Percentiles rank a stretch among this genome's conserved stretches.
Conservation (phyloP, 495 filamentous ascomycete species). For the Astrothelium macrocarpum region DNA sequence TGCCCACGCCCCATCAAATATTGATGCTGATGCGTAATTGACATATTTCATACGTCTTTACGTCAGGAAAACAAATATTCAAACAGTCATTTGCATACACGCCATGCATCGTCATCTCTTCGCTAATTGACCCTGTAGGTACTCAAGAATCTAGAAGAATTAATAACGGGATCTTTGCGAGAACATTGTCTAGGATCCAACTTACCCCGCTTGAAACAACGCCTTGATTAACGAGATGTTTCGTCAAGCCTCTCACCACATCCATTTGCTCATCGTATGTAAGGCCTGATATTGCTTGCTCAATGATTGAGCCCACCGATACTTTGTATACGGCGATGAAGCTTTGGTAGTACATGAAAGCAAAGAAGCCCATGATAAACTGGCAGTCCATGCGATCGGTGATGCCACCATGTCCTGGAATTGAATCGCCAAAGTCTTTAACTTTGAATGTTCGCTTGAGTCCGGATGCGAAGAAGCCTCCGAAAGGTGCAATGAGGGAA, state of each 20-base stretch:
- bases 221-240: conserved; percentile 82
- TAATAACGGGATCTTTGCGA: not conserved
- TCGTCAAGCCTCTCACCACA: conserved; percentile 70
- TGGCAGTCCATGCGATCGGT: conserved; percentile 99
- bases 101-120: not conserved
- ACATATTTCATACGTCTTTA: not conserved
- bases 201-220: conserved; percentile 12
- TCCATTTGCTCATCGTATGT: conserved; percentile 79
- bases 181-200: not conserved
- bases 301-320: conserved; percentile 74
- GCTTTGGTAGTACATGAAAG: conserved; percentile 96
- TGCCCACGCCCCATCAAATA: not conserved
- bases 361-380: conserved; percentile 99
- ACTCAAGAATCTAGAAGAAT: conserved; percentile 1
- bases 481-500: conserved; percentile 94
- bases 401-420: conserved; percentile 96
- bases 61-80: not conserved
- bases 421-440: conserved; percentile 98
- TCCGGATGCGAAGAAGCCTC: conserved; percentile 96
- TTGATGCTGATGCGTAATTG: not conserved
- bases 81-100: not conserved
- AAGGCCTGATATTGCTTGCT: conserved; percentile 77
- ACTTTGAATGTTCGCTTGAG: conserved; percentile 99
- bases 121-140: not conserved
- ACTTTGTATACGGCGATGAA: conserved; percentile 85